Evolutionary conservation across 2,329 filamentous ascomycete species (phyloP).

Genomic region (Cercospora zeae-maydis): DNA sequence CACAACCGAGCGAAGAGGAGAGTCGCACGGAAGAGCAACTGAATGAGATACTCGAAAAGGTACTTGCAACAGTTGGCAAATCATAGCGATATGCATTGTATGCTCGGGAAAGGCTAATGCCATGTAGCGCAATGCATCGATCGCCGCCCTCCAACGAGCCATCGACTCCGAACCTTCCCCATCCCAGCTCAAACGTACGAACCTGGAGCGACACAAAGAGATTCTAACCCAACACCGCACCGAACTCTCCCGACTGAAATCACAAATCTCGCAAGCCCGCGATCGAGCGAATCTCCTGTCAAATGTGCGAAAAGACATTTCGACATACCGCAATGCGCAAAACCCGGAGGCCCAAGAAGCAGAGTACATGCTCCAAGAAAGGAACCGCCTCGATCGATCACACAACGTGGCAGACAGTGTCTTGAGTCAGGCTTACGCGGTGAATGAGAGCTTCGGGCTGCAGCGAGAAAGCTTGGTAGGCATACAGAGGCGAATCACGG

Average conservation of each 20-base stretch:
- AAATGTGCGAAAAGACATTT: conserved; percentile 87
- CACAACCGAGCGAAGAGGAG: conserved; percentile 83
- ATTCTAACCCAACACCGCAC: conserved; percentile 82
- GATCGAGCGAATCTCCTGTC: conserved; percentile 85
- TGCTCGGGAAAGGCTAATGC: background rate
- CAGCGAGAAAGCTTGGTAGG: conserved; percentile 84
- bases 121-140: conserved; percentile 70
- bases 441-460: conserved; percentile 83
- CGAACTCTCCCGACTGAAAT: conserved; percentile 72
- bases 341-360: conserved; percentile 82
- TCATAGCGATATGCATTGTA: background rate
- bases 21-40: conserved; percentile 73
- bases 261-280: conserved; percentile 70
- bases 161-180: conserved; percentile 91
- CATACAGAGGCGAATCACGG: conserved; percentile 86
- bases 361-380: conserved; percentile 95
- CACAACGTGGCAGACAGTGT: conserved; percentile 87
- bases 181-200: conserved; percentile 95
- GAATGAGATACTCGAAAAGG: conserved; percentile 79
- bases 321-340: conserved; percentile 67
- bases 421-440: conserved; percentile 90
- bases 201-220: conserved; percentile 85
- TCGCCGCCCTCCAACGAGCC: conserved; percentile 78
- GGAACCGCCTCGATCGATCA: conserved; percentile 78
- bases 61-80: conserved; percentile 33